A percentile compares a stretch with the other conserved stretches of the same genome.
phyloP scores from a whole-genome alignment of 129 eudicot genomes.

The Tanacetum coccineum region DNA sequence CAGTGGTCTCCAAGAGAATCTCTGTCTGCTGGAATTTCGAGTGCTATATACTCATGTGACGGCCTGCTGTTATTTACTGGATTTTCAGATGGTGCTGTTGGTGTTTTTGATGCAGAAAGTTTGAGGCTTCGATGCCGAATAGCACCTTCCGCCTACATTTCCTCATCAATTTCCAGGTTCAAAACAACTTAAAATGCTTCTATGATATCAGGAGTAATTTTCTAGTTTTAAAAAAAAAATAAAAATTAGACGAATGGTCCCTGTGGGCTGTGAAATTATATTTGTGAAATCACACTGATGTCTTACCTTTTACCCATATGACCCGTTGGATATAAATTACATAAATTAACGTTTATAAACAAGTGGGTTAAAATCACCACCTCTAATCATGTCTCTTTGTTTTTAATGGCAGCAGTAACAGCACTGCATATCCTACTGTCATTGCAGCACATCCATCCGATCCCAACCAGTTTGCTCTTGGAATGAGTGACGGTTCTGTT shows the following conservation, averaged over 20 bases:
- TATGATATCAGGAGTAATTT: not conserved
- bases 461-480: slow-evolving; percentile 74
- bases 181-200: not conserved
- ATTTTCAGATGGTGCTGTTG: slow-evolving; percentile 66
- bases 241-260: not conserved
- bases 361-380: not conserved
- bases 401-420: slow-evolving; percentile 47
- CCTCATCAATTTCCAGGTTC: slow-evolving; percentile 65
- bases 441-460: slow-evolving; percentile 79
- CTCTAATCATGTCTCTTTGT: slow-evolving; percentile 10
- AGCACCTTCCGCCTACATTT: slow-evolving; percentile 68
- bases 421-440: slow-evolving; percentile 56
- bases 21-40: slow-evolving; percentile 70
- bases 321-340: not conserved
- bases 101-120: slow-evolving; percentile 66
- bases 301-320: not conserved
- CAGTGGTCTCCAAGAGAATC: slow-evolving; percentile 83
- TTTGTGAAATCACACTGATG: no score
- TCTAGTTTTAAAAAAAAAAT: no score
- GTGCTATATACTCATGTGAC: slow-evolving; percentile 74
- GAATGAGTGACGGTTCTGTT: slow-evolving; percentile 79
- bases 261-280: no score
- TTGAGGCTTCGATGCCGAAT: slow-evolving; percentile 34
- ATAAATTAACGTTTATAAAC: not conserved
- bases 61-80: slow-evolving; percentile 61